These are phyloP conservation scores for Ceratocystis colombiana DNA, from an alignment of 2,329 filamentous ascomycete genomes.

Conservation along the genomic window DNA sequence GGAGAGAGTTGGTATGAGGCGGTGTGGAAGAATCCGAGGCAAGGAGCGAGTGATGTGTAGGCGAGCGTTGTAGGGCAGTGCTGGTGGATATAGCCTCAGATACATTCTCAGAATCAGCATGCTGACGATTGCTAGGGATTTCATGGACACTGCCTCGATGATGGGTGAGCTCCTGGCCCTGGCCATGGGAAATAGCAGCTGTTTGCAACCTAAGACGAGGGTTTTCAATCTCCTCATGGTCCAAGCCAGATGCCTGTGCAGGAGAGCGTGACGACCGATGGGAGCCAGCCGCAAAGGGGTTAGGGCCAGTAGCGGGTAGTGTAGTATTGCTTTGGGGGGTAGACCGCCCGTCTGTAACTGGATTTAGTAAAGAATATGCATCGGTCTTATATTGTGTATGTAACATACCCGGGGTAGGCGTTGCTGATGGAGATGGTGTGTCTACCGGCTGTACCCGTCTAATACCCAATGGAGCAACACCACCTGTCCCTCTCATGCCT, in stretches of 20 bases:
- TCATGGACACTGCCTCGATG: not conserved
- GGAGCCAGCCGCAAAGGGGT: conserved; percentile 1
- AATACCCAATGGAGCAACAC: conserved; percentile 12
- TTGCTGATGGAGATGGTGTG: conserved; percentile 13
- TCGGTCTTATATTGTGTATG: conserved; percentile 25
- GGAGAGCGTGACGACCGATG: not conserved
- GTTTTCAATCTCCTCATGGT: conserved; percentile 30
- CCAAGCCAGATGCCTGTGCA: not conserved
- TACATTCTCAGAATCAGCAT: not conserved
- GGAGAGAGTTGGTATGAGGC: conserved; percentile 22
- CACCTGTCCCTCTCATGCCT: not conserved
- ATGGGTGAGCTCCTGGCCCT: conserved; percentile 1
- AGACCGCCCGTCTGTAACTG: not conserved
- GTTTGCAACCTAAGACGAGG: conserved; percentile 26
- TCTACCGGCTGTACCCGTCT: conserved; percentile 22
- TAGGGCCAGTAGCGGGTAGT: conserved; percentile 10
- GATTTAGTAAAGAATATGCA: not conserved
- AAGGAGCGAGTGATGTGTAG: conserved; percentile 26
- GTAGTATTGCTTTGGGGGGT: not conserved
- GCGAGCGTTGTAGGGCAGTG: conserved; percentile 26
- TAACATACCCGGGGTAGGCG: conserved; percentile 27
- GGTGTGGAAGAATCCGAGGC: conserved; percentile 27
- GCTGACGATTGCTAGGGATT: not conserved
- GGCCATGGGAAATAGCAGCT: conserved; percentile 10
- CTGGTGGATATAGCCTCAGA: not conserved